Conservation (phyloP, 2,329 filamentous ascomycete species). For the Aspergillus tanneri region DNA sequence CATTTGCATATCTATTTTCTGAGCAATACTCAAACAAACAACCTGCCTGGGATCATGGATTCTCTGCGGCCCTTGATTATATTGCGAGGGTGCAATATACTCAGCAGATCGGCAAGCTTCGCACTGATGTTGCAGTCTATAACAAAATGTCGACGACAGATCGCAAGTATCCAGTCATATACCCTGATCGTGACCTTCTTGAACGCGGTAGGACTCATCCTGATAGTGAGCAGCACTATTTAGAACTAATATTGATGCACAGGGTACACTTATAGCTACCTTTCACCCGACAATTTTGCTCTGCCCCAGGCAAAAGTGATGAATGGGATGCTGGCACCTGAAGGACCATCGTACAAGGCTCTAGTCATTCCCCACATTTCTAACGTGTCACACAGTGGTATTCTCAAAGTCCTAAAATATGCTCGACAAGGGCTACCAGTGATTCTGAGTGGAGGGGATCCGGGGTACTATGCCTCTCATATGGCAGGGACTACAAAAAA, state of each 20-base stretch:
- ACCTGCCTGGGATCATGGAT: constrained; percentile 20
- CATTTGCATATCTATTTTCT: constrained; percentile 46
- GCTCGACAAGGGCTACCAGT: constrained; percentile 45
- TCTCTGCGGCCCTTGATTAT: constrained; percentile 18
- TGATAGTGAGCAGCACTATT: too few relatives aligned
- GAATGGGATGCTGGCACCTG: constrained; percentile 39
- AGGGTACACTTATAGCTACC: constrained; percentile 48
- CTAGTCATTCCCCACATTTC: constrained; percentile 41
- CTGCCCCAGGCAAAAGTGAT: constrained; percentile 40
- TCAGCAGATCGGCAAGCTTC: constrained; percentile 36
- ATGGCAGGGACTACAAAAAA: not conserved
- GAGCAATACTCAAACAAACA: constrained; percentile 28
- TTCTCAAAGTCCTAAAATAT: constrained; percentile 34
- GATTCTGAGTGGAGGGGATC: constrained; percentile 42
- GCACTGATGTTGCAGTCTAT: constrained; percentile 46
- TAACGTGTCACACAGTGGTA: constrained; percentile 37
- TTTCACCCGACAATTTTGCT: constrained; percentile 47
- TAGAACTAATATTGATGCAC: not conserved
- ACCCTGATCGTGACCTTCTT: constrained; percentile 13
- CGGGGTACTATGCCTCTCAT: constrained; percentile 22
- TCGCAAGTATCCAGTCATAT: constrained; percentile 11
- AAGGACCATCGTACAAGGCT: constrained; percentile 45
- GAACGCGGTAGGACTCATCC: constrained; percentile 22
- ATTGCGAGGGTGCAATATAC: constrained; percentile 17
- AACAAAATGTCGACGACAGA: constrained; percentile 24